Evolutionary conservation across 1,139 yeast species (phyloP), one percentile per base, ranked within the genome.

Genomic region (Meyerozyma guilliermondii): DNA sequence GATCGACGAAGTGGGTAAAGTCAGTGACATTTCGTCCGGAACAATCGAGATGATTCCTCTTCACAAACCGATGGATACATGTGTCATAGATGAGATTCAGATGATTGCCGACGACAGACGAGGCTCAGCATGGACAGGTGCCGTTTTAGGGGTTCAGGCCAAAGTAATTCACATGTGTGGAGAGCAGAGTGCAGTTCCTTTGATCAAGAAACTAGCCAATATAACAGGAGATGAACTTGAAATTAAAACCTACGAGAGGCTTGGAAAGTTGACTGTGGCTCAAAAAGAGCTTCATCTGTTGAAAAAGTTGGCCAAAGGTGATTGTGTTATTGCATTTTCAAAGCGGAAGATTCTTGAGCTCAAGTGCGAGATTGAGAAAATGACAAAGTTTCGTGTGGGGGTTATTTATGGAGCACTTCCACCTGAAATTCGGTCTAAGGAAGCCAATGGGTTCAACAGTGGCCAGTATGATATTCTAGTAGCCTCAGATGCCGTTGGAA

Each of bases 401-500:
- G 91, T 94, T 2, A 83, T 94, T 30, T 92, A 92, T 56, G 99
- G 99, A 13, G 94, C 96, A 0, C 68, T 94, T 39, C 99, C 99
- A 0, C 96, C 98, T 0, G 98, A 92, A 61, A 88, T 94, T 1
- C 74, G 98, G 51, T 79, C 91, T 2, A 79, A 80, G 50, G 97
- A 92, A 56, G 96, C 98, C 0, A 64, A 70, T 28, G 71, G 79
- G 35, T 92, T 92, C 60, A 92, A 92, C 55, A 65, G 60, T 18
- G 94, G 94, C 3, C 76, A 77, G 38, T 84, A 81, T 49, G 94
- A 91, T 54, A 76, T 86, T 18, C 67, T 92, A 38, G 87, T 92
- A 4, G 98, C 98, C 0, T 87, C 97, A 1, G 98, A 92, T 66
- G 99, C 99, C 0, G 81, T 92, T 45, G 98, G 98, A 2, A 92